Percentiles rank a stretch among this genome's conserved stretches.
Evolutionary conservation across 2,329 filamentous ascomycete species (phyloP).

Genomic region (Trichoderma sp.): DNA sequence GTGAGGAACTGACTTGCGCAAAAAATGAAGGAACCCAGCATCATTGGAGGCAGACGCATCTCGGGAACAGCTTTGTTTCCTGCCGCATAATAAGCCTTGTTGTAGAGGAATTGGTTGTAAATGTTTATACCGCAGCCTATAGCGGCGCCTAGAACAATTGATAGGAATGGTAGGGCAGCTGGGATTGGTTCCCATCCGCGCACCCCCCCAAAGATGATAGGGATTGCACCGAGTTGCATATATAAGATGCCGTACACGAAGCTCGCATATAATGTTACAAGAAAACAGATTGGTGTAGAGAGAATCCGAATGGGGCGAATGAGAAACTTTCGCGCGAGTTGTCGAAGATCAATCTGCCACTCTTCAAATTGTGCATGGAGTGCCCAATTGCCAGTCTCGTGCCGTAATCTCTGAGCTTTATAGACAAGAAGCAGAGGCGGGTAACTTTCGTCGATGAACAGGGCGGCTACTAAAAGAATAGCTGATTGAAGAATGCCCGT

Average conservation of each 20-base stretch:
- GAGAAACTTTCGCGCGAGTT: slow-evolving; percentile 66
- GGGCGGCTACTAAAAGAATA: slow-evolving; percentile 51
- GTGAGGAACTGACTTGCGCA: slow-evolving; percentile 57
- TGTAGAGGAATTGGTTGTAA: slow-evolving; percentile 63
- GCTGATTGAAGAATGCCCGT: slow-evolving; percentile 62
- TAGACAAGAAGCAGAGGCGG: slow-evolving; percentile 58
- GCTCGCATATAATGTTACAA: slow-evolving; percentile 66
- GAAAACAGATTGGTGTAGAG: slow-evolving; percentile 67
- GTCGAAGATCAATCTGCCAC: slow-evolving; percentile 60
- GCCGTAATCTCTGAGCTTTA: slow-evolving; percentile 60
- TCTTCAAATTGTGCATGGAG: slow-evolving; percentile 66
- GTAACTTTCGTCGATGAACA: slow-evolving; percentile 66
- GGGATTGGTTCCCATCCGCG: slow-evolving; percentile 61
- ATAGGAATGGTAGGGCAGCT: slow-evolving; percentile 62
- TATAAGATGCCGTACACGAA: slow-evolving; percentile 68
- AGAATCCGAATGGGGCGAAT: slow-evolving; percentile 66
- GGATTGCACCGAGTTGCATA: slow-evolving; percentile 54
- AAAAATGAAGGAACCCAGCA: slow-evolving; percentile 53
- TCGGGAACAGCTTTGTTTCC: slow-evolving; percentile 54
- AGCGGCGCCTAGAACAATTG: slow-evolving; percentile 60
- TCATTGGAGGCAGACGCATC: slow-evolving; percentile 51
- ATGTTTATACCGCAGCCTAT: slow-evolving; percentile 58
- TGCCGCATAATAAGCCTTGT: slow-evolving; percentile 52
- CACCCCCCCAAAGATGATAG: slow-evolving; percentile 59
- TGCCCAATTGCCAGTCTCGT: slow-evolving; percentile 66